Percentiles rank a stretch among this genome's conserved stretches.
Conservation (phyloP, 1,284 basidiomycete genomes). For the Puccinia novopanici region DNA sequence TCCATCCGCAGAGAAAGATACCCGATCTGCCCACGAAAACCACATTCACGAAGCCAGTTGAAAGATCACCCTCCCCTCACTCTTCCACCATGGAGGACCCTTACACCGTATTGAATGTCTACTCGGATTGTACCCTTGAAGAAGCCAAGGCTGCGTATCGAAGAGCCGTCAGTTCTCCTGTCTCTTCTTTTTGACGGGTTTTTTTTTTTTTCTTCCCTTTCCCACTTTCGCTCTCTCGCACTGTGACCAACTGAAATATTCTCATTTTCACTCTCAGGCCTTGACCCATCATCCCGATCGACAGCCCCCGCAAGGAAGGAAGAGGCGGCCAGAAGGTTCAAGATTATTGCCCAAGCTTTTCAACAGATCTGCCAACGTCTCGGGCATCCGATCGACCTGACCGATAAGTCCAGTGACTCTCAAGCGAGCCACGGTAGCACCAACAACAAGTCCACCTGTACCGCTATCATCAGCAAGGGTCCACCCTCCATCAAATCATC, state of each 20-base stretch:
- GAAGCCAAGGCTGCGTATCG: conserved; percentile 47
- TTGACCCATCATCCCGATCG: conserved; percentile 47
- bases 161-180: conserved; percentile 20
- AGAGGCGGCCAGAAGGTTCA: conserved; percentile 35
- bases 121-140: conserved; percentile 39
- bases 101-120: conserved; percentile 39
- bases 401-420: not conserved
- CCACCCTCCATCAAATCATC: not conserved
- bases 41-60: no score
- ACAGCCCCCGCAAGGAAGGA: conserved; percentile 26
- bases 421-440: not conserved
- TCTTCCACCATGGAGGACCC: conserved; percentile 35
- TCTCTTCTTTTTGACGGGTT: no score
- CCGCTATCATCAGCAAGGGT: not conserved
- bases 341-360: conserved; percentile 34
- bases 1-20: no score
- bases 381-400: conserved; percentile 29
- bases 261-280: conserved; percentile 29
- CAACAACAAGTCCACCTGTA: not conserved
- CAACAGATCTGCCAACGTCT: conserved; percentile 39
- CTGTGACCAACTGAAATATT: no score
- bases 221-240: no score
- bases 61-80: no score
- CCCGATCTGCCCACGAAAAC: no score
- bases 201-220: not conserved